Percentiles rank a stretch among this genome's conserved stretches.
Evolutionary conservation across 2,329 filamentous ascomycete species (phyloP).

Genomic region (Alternaria angustiovoidea): DNA sequence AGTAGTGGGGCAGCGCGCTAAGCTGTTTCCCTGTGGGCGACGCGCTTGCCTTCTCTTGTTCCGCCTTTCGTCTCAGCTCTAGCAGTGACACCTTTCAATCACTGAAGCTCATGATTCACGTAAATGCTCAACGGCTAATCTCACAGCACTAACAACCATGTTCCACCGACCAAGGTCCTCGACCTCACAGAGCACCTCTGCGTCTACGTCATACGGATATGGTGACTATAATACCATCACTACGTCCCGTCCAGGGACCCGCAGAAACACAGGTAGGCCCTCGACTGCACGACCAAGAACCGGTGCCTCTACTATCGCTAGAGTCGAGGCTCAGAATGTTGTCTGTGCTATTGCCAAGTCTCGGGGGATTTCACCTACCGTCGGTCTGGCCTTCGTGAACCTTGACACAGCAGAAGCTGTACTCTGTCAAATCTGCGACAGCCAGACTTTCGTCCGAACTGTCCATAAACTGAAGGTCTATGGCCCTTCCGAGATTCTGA

Average conservation of each 20-base stretch:
- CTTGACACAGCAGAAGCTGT: slow-evolving; percentile 83
- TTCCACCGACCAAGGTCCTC: slow-evolving; percentile 31
- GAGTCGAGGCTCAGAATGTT: slow-evolving; percentile 70
- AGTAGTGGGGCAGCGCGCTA: slow-evolving; percentile 27
- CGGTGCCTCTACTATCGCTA: slow-evolving; percentile 65
- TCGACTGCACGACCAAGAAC: slow-evolving; percentile 62
- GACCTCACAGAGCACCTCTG: slow-evolving; percentile 44
- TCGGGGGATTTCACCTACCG: slow-evolving; percentile 82
- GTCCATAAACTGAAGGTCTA: slow-evolving; percentile 86
- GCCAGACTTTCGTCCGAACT: slow-evolving; percentile 87
- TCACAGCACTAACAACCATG: slow-evolving; percentile 39
- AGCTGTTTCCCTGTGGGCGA: slow-evolving; percentile 6
- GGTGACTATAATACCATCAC: slow-evolving; percentile 49
- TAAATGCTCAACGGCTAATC: slow-evolving; percentile 31
- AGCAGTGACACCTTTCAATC: background rate
- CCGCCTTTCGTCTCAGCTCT: slow-evolving; percentile 5
- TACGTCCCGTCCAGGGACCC: slow-evolving; percentile 45
- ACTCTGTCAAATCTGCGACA: slow-evolving; percentile 91
- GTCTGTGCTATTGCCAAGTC: slow-evolving; percentile 91
- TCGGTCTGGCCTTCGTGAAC: slow-evolving; percentile 89
- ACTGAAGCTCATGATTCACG: slow-evolving; percentile 1
- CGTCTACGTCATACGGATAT: slow-evolving; percentile 44
- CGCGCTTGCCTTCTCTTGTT: slow-evolving; percentile 11
- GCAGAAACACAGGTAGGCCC: slow-evolving; percentile 46
- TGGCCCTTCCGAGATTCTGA: slow-evolving; percentile 79